Evolutionary conservation across 768 basidiomycete genomes (phyloP), one percentile per base, ranked within the genome.

Genomic region (Podaxis sp.): DNA sequence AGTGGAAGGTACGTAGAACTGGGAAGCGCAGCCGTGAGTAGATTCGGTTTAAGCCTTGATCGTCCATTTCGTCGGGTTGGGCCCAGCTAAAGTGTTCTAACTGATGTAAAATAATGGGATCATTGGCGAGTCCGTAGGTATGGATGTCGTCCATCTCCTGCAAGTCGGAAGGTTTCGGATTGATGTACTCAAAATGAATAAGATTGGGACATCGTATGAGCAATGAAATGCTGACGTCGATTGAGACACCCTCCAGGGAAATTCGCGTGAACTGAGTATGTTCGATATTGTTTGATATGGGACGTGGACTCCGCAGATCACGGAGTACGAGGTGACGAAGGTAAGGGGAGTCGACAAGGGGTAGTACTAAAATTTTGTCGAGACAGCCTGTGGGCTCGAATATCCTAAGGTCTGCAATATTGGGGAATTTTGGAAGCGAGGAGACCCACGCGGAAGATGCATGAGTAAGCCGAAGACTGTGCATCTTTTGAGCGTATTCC

Each of bases 191-290:
- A 49, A 58, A 58, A n/a, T 33, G 17, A 12, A 8, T 30, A n/a
- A 58, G 44, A 36, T 58, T 58, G n/a, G 46, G 44, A 36, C 57
- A 58, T 8, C 22, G 57, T 17, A 42, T 30, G 30, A 58, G 57
- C 17, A 58, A 33, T 30, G 44, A 22, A 26, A 49, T 19, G 44
- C 57, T 49, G 46, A 58, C 13, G 4, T 58, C 57, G 24, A 48
- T 15, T 9, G 57, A n/a, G 9, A 48, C 44, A 8, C 30, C 13
- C 3, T 26, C 15, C 4, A 58, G n/a, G 3, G 28, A 28, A 24
- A 58, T 49, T 1, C 33, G 44, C 8, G 57, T 58, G 2, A 58
- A 8, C 22, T 38, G 36, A 3, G 17, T 33, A 2, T 8, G 57
- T 7, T 44, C 15, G 42, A 44, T n/a, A 44, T 44, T 44, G 42